Evolutionary conservation across 1,139 yeast genomes (phyloP).

Genomic region (Geotrichum fermentans): DNA sequence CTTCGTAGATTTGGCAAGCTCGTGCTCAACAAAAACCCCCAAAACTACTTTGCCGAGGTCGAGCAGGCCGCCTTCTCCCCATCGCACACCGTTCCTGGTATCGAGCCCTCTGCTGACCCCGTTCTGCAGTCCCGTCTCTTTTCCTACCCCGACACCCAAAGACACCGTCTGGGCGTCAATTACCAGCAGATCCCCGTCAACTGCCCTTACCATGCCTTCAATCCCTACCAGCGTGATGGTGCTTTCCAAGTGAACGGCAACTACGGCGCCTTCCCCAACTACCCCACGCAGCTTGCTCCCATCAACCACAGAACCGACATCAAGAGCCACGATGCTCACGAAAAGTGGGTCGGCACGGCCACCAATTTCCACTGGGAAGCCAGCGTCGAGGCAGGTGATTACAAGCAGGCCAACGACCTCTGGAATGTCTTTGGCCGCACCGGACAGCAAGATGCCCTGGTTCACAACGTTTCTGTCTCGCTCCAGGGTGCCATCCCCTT

Average conservation of each 20-base stretch:
- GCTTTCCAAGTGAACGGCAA: constrained; percentile 71
- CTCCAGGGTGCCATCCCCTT: constrained; percentile 63
- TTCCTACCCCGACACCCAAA: constrained; percentile 80
- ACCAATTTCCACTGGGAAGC: constrained; percentile 79
- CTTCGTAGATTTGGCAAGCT: constrained; percentile 69
- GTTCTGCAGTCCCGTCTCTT: constrained; percentile 80
- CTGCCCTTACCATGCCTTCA: constrained; percentile 42
- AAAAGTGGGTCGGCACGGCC: constrained; percentile 85
- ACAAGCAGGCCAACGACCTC: constrained; percentile 59
- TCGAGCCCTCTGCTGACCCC: constrained; percentile 83
- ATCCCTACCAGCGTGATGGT: constrained; percentile 71
- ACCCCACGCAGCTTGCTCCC: constrained; percentile 45
- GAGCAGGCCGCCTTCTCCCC: constrained; percentile 84
- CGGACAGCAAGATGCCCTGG: constrained; percentile 70
- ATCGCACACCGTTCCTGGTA: constrained; percentile 76
- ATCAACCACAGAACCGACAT: constrained; percentile 44
- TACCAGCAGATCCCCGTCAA: constrained; percentile 72
- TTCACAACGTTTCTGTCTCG: constrained; percentile 79
- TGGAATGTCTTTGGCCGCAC: constrained; percentile 69
- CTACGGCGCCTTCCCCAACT: constrained; percentile 77
- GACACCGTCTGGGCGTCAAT: constrained; percentile 63
- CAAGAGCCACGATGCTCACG: constrained; percentile 58
- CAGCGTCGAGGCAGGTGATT: constrained; percentile 57
- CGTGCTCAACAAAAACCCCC: constrained; percentile 64
- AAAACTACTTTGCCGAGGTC: constrained; percentile 75